Conservation (phyloP, 1,284 basidiomycete genomes). For the Heterobasidion occidentale region DNA sequence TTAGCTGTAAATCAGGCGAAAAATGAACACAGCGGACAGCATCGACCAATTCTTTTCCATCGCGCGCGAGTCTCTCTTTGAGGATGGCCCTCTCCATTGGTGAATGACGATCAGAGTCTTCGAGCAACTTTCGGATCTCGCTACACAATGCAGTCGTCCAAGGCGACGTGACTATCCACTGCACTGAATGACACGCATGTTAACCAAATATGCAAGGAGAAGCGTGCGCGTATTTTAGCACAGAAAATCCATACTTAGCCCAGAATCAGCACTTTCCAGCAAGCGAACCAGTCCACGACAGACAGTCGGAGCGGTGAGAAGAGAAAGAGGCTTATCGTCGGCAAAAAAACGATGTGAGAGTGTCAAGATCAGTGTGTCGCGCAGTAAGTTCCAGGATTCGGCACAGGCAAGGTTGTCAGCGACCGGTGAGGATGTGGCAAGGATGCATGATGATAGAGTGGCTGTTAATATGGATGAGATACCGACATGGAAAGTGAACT, state of each 20-base stretch:
- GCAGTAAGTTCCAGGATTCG: conserved; percentile 50
- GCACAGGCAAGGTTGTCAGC: conserved; percentile 17
- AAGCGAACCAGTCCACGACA: conserved; percentile 39
- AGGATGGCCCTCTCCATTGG: neutral
- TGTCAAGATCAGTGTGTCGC: conserved; percentile 40
- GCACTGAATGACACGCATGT: conserved; percentile 13
- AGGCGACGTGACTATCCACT: conserved; percentile 32
- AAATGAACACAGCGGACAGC: conserved; percentile 1
- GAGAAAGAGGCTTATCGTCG: conserved; percentile 39
- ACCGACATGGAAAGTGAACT: neutral
- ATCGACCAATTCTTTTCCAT: conserved; percentile 3
- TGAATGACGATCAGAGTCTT: neutral
- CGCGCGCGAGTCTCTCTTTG: conserved; percentile 1
- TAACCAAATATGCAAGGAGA: neutral
- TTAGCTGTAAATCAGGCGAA: neutral
- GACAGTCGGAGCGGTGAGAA: conserved; percentile 39
- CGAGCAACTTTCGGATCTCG: conserved; percentile 17
- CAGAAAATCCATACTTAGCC: conserved; percentile 24
- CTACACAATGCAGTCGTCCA: conserved; percentile 37
- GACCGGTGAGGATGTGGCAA: conserved; percentile 18
- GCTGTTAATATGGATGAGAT: conserved; percentile 25
- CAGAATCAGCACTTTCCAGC: conserved; percentile 17
- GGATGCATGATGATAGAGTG: conserved; percentile 41
- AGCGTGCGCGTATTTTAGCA: neutral
- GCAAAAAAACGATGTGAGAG: conserved; percentile 31